phyloP scores from a whole-genome alignment of 2,329 filamentous ascomycete species.

The Trematosphaeria pertusa region DNA sequence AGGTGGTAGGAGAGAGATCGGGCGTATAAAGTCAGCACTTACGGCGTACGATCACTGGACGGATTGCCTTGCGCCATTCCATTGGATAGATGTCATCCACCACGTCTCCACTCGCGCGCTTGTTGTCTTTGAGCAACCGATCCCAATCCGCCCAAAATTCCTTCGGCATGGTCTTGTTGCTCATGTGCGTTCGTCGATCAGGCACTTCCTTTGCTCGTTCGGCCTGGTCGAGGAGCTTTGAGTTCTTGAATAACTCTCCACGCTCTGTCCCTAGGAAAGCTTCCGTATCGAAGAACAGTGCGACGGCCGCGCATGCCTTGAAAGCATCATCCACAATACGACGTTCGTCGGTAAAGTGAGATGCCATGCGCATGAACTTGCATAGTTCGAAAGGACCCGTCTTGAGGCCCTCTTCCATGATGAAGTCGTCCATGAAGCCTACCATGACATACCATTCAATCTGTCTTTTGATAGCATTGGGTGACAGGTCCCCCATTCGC shows the following conservation, averaged over 20 bases:
- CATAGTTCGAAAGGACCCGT: constrained; percentile 30
- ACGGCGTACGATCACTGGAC: constrained; percentile 53
- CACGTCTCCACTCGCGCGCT: constrained; percentile 7
- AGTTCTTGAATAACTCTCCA: constrained; percentile 45
- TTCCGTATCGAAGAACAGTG: constrained; percentile 29
- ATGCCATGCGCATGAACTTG: constrained; percentile 26
- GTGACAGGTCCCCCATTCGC: constrained; percentile 54
- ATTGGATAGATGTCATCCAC: constrained; percentile 40
- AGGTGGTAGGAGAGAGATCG: no score
- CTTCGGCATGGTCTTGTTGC: constrained; percentile 46
- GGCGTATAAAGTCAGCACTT: no score
- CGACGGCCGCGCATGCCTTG: constrained; percentile 27
- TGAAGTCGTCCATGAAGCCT: constrained; percentile 31
- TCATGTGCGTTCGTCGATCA: constrained; percentile 47
- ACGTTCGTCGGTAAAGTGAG: constrained; percentile 24
- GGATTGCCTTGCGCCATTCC: constrained; percentile 51
- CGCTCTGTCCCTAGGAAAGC: constrained; percentile 47
- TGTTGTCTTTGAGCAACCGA: constrained; percentile 24
- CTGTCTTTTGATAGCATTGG: constrained; percentile 48
- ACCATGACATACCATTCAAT: constrained; percentile 48
- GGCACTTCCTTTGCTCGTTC: constrained; percentile 49
- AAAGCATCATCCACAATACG: constrained; percentile 32
- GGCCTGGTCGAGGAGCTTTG: constrained; percentile 49
- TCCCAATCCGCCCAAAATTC: constrained; percentile 51
- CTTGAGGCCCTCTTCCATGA: constrained; percentile 25